Evolutionary conservation across 2,329 filamentous ascomycete species (phyloP).

Genomic region (Aureobasidium sp.): DNA sequence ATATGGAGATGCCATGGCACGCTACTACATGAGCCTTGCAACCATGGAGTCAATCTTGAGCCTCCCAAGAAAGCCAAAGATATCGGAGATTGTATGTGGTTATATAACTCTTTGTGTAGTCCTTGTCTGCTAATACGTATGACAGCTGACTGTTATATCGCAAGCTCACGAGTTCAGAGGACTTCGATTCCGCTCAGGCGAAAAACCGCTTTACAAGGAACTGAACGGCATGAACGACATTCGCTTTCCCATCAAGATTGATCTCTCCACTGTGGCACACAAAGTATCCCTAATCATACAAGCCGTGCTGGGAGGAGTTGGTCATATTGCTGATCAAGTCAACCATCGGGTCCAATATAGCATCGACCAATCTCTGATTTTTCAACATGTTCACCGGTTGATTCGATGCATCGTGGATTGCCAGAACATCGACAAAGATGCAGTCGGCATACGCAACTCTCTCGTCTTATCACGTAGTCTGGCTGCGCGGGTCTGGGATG

Average conservation of each 20-base stretch:
- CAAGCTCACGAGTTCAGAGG: slow-evolving; percentile 67
- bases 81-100: slow-evolving; percentile 60
- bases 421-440: slow-evolving; percentile 56
- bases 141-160: slow-evolving; percentile 58
- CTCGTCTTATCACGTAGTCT: slow-evolving; percentile 74
- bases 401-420: slow-evolving; percentile 73
- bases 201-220: slow-evolving; percentile 63
- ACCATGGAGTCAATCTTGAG: slow-evolving; percentile 68
- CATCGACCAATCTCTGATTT: slow-evolving; percentile 57
- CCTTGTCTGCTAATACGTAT: neutral
- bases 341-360: slow-evolving; percentile 51
- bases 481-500: slow-evolving; percentile 72
- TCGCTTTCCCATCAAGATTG: slow-evolving; percentile 63
- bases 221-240: slow-evolving; percentile 64
- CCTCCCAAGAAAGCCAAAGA: slow-evolving; percentile 53
- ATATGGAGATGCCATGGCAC: slow-evolving; percentile 74
- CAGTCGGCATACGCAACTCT: slow-evolving; percentile 58
- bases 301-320: slow-evolving; percentile 60
- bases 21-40: slow-evolving; percentile 71
- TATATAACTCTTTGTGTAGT: neutral
- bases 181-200: slow-evolving; percentile 61
- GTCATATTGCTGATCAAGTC: slow-evolving; percentile 52
- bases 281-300: slow-evolving; percentile 77
- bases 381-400: slow-evolving; percentile 62
- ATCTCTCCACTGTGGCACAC: slow-evolving; percentile 58